Evolutionary conservation across 2,329 filamentous ascomycete genomes (phyloP).

Genomic region (Atkinsonella hypoxylon): DNA sequence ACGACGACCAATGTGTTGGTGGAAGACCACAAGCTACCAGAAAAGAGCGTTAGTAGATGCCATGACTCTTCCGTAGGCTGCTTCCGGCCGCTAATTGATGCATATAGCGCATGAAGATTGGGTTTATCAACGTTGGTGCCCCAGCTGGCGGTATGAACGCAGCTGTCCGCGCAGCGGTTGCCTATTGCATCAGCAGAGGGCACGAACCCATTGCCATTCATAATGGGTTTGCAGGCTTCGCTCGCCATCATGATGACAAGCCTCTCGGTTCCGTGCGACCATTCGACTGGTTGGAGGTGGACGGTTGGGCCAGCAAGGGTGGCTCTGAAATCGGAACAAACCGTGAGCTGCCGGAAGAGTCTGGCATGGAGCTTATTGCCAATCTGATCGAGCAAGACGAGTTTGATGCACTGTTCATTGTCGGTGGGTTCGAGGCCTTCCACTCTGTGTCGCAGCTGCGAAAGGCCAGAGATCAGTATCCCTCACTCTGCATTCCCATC

Average conservation of each 20-base stretch:
- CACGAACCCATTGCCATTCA: conserved; percentile 88
- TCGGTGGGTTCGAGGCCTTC: conserved; percentile 95
- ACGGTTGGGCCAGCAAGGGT: conserved; percentile 90
- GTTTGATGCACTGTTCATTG: conserved; percentile 82
- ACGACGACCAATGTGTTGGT: conserved; percentile 79
- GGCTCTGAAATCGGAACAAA: conserved; percentile 98
- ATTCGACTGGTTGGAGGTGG: conserved; percentile 87
- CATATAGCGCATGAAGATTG: conserved; percentile 70
- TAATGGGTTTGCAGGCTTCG: conserved; percentile 92
- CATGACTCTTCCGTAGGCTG: not conserved
- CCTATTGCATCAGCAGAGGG: conserved; percentile 84
- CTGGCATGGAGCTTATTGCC: conserved; percentile 71
- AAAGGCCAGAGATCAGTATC: conserved; percentile 64
- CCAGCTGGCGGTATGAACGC: conserved; percentile 98
- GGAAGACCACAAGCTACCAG: conserved; percentile 52
- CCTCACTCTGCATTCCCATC: conserved; percentile 86
- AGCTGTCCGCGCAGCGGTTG: conserved; percentile 82
- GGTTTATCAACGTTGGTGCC: conserved; percentile 92
- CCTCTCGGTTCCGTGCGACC: conserved; percentile 73
- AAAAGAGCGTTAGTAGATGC: conserved; percentile 49
- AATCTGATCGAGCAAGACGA: conserved; percentile 74
- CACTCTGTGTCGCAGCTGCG: conserved; percentile 82
- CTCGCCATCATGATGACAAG: conserved; percentile 76
- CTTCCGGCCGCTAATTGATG: conserved; percentile 16
- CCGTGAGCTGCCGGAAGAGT: conserved; percentile 77